Evolutionary conservation across 805 yeast genomes (phyloP), one percentile per base, ranked within the genome.

Genomic region (Tetrapisispora taiwanensis): DNA sequence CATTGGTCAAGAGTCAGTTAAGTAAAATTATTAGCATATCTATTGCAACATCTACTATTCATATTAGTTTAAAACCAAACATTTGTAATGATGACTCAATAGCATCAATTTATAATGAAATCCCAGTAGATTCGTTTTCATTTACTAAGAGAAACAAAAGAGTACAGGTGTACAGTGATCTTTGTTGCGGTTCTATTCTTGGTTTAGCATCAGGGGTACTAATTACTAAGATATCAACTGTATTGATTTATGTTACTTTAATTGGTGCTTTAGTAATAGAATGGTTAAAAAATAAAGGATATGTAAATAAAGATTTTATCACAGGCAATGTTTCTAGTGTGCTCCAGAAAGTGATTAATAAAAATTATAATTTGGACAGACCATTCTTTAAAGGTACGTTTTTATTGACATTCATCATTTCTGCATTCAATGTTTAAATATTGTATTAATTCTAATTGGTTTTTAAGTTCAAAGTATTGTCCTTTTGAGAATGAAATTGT

Each of bases 311-410:
- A 12, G 43, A 41, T 17, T 30, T 41, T 18, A 45, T 48, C 2
- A 14, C 33, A 17, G 39, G 39, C 2, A 8, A 7, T 22, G 39
- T 44, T 4, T 48, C 50, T 12, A 39, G 30, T 12, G 41, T 37
- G 34, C 32, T 46, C 14, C 33, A 43, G 13, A 43, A 36, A 30
- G 35, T 45, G 2, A 45, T 47, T 6, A 41, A 40, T 18, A 46
- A 41, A 17, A 44, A 43, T 12, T 36, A 46, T 18, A 48, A 46
- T 39, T 24, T 48, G 18, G 43, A 47, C 6, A 46, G 36, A 26
- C 48, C 49, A 3, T 44, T 44, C 32, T 51, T 51, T 43, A 51
- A 51, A 36, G 36, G 47, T 4, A 41, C 54, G 18, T 48, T 47
- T 28, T 14, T 51, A 13, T 10, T 43, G 22, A 41, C 54, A 1